Percentiles rank a stretch among this genome's conserved stretches.
Conservation (phyloP, 805 yeast genomes). For the Wickerhamiella cacticola region DNA sequence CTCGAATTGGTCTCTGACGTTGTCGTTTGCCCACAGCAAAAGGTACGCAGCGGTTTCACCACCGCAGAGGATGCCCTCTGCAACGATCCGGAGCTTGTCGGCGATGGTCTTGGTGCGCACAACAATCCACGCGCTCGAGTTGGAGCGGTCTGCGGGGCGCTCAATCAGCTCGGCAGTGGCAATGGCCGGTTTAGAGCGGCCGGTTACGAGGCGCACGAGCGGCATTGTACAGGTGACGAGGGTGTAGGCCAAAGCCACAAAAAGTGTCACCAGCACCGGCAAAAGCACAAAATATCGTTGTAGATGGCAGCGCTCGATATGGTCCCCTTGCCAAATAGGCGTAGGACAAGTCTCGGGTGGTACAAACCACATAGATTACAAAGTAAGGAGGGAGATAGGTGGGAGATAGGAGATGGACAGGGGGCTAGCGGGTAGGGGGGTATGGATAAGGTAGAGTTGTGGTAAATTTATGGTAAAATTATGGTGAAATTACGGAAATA, state of each 20-base stretch:
- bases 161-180: constrained; percentile 1
- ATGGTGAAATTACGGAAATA: no score
- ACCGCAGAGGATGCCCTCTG: constrained; percentile 16
- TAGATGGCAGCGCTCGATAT: constrained; percentile 19
- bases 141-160: constrained; percentile 17
- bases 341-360: constrained; percentile 14
- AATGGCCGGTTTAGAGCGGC: not conserved
- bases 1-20: constrained; percentile 8
- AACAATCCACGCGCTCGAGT: constrained; percentile 16
- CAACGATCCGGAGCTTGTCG: constrained; percentile 19
- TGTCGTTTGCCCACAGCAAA: not conserved
- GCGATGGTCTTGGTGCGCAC: constrained; percentile 17
- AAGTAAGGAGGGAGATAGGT: no score
- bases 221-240: not conserved
- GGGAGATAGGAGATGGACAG: not conserved
- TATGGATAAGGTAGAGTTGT: no score
- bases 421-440: no score
- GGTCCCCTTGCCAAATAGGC: constrained; percentile 22
- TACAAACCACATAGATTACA: constrained; percentile 5
- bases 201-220: not conserved
- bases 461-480: no score
- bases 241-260: not conserved
- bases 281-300: constrained; percentile 20
- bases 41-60: constrained; percentile 12
- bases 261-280: constrained; percentile 14